Evolutionary conservation across 305 asterid genomes (phyloP).

Genomic region (Fraxinus albicans): DNA sequence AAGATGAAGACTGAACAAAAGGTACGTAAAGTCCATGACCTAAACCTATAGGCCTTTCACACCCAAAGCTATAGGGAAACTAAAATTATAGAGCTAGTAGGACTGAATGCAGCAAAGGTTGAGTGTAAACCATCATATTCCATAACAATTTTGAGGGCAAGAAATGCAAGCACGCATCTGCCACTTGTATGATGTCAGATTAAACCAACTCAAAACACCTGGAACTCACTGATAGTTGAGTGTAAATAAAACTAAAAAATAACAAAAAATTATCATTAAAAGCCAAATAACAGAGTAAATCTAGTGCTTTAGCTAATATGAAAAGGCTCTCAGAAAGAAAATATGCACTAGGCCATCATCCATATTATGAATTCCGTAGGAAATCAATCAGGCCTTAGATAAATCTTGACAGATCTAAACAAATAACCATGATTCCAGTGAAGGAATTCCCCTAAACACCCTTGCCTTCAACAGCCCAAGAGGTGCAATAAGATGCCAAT

Average conservation of each 20-base stretch:
- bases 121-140: conserved; percentile 7
- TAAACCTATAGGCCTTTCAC: neutral
- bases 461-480: neutral
- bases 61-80: neutral
- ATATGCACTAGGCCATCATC: neutral
- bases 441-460: neutral
- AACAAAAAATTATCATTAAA: neutral
- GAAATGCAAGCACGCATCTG: neutral
- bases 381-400: neutral
- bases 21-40: neutral
- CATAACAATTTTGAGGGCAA: neutral
- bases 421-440: neutral
- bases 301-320: neutral
- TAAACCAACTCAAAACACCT: neutral
- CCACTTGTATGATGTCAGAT: neutral
- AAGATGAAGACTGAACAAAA: neutral
- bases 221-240: neutral
- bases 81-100: conserved; percentile 1
- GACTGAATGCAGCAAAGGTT: neutral
- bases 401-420: neutral
- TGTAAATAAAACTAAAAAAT: neutral
- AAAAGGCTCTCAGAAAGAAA: neutral
- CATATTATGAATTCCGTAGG: neutral
- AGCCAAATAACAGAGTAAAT: neutral
- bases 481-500: neutral